These are phyloP conservation scores for Austroboletus festivus DNA, from an alignment of 768 basidiomycete genomes.

Conservation along the genomic window DNA sequence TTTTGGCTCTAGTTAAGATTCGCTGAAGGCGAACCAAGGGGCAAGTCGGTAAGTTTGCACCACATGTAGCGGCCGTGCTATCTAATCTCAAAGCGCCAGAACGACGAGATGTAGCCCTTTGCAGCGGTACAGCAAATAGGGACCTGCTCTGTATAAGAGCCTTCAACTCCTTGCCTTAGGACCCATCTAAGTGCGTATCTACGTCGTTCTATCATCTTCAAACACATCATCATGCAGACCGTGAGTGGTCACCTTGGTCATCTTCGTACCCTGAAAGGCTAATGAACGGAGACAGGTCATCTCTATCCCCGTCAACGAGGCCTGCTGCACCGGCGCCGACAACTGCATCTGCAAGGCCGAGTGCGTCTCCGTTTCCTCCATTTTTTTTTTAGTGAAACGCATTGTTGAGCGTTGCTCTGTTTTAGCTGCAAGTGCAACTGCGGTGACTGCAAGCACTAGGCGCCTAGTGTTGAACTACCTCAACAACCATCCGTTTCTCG, in stretches of 20 bases:
- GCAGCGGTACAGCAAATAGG: not conserved
- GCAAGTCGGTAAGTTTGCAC: too few relatives aligned
- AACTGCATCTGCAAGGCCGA: constrained; percentile 6
- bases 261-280: not conserved
- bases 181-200: not conserved
- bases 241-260: constrained; percentile 1
- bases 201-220: not conserved
- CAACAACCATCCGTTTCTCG: not conserved
- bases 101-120: not conserved
- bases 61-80: too few relatives aligned
- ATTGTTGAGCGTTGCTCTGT: not conserved
- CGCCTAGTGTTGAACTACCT: too few relatives aligned
- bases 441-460: not conserved
- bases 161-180: not conserved
- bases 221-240: constrained; percentile 7
- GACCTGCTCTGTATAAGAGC: constrained; percentile 1
- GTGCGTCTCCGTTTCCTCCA: not conserved
- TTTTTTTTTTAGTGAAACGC: not conserved
- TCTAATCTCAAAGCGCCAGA: too few relatives aligned
- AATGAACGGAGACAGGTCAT: constrained; percentile 1
- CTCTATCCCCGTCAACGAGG: constrained; percentile 12
- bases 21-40: too few relatives aligned
- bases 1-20: too few relatives aligned
- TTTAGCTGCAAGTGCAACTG: not conserved
- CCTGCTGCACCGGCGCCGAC: constrained; percentile 14